Evolutionary conservation across 2,329 filamentous ascomycete species (phyloP).

Genomic region (Fusarium solani-melongenae): DNA sequence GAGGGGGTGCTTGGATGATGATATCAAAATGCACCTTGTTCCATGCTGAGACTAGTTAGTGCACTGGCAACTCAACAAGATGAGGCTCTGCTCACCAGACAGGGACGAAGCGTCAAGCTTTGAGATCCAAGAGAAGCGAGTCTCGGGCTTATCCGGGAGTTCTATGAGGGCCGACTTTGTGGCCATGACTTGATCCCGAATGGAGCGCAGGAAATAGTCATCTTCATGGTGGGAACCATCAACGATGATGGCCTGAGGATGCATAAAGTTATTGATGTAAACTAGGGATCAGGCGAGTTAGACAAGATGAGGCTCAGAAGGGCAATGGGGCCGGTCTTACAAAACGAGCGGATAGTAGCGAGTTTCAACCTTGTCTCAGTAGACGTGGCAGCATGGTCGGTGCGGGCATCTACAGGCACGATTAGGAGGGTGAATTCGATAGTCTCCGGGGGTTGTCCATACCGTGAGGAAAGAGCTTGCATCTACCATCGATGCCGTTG

Average conservation of each 20-base stretch:
- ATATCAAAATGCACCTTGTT: slow-evolving; percentile 83
- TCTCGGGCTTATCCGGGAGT: slow-evolving; percentile 72
- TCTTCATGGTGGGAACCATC: slow-evolving; percentile 78
- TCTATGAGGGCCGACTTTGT: slow-evolving; percentile 76
- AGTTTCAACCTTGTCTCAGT: slow-evolving; percentile 75
- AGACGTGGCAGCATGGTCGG: slow-evolving; percentile 77
- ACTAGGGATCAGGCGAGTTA: slow-evolving; percentile 49
- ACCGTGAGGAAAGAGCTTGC: slow-evolving; percentile 73
- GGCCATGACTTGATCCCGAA: slow-evolving; percentile 64
- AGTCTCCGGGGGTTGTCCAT: slow-evolving; percentile 23
- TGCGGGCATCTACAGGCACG: slow-evolving; percentile 72
- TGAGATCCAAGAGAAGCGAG: slow-evolving; percentile 80
- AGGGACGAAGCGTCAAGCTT: slow-evolving; percentile 80
- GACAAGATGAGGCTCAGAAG: neutral
- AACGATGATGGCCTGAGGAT: slow-evolving; percentile 80
- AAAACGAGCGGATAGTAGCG: slow-evolving; percentile 72
- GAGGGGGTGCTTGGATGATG: slow-evolving; percentile 78
- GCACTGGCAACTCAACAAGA: slow-evolving; percentile 26
- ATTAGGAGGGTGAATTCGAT: slow-evolving; percentile 23
- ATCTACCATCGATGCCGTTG: slow-evolving; percentile 81
- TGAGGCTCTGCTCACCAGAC: slow-evolving; percentile 58
- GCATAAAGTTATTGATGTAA: slow-evolving; percentile 78
- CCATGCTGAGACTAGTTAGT: slow-evolving; percentile 68
- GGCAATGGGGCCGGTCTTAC: slow-evolving; percentile 50
- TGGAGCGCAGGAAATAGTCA: slow-evolving; percentile 70